Conservation (phyloP, 768 basidiomycete species). For the Mycena rosella region DNA sequence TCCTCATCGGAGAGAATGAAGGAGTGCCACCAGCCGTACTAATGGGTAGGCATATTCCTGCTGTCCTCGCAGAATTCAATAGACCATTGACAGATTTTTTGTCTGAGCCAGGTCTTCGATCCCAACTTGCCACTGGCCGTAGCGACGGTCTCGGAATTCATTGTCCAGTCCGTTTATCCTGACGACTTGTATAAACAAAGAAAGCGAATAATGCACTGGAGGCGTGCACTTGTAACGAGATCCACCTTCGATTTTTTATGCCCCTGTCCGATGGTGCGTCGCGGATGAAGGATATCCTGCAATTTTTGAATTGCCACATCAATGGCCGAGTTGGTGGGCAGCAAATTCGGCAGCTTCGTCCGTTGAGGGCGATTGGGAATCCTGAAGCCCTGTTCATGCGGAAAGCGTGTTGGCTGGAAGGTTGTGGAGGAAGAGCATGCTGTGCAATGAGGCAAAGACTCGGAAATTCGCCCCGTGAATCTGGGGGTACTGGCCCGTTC, state of each 20-base stretch:
- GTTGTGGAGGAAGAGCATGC: too few species aligned
- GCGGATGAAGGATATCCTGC: constrained; percentile 3
- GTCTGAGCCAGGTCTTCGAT: neutral
- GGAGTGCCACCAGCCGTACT: constrained; percentile 3
- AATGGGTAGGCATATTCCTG: neutral
- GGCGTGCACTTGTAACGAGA: neutral
- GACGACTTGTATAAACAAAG: constrained; percentile 6
- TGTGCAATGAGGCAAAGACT: too few species aligned
- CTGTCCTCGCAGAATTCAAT: constrained; percentile 1
- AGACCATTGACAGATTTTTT: constrained; percentile 12
- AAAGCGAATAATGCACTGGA: neutral
- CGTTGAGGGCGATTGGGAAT: too few species aligned
- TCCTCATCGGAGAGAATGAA: constrained; percentile 29
- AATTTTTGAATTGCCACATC: constrained; percentile 4
- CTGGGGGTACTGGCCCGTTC: too few species aligned
- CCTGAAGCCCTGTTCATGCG: too few species aligned
- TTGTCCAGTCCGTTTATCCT: constrained; percentile 1
- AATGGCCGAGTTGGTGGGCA: too few species aligned
- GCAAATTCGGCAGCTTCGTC: too few species aligned
- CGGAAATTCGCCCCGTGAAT: too few species aligned
- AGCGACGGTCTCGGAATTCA: neutral
- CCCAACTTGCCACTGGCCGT: neutral
- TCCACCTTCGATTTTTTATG: constrained; percentile 2
- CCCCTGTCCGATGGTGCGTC: neutral
- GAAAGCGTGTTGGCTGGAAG: too few species aligned